phyloP scores from a whole-genome alignment of 2,329 filamentous ascomycete genomes.

The Helminthosporium solani region DNA sequence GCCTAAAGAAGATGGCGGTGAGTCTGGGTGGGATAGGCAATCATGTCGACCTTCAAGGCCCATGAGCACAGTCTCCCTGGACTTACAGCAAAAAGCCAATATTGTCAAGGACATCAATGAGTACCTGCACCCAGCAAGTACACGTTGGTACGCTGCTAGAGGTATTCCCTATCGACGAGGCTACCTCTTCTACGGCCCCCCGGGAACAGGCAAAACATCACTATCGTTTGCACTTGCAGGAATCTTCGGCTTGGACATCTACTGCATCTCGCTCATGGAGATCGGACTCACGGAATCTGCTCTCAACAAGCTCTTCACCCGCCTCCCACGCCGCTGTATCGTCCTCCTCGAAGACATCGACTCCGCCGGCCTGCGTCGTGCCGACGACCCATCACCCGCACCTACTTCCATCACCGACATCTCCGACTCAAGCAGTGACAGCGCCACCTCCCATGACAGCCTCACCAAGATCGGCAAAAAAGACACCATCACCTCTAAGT shows the following conservation, averaged over 20 bases:
- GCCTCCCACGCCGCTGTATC: constrained; percentile 48
- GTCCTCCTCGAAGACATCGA: constrained; percentile 53
- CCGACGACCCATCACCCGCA: constrained; percentile 23
- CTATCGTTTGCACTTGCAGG: constrained; percentile 47
- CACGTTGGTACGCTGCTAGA: constrained; percentile 79
- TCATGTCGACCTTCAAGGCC: constrained; percentile 64
- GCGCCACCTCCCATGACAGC: constrained; percentile 13
- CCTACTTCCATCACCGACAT: not conserved
- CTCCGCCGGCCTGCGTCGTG: constrained; percentile 46
- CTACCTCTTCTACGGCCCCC: constrained; percentile 78
- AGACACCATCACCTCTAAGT: not conserved
- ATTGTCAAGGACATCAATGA: constrained; percentile 74
- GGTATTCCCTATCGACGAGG: constrained; percentile 85
- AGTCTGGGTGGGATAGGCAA: constrained; percentile 45
- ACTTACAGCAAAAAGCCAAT: constrained; percentile 63
- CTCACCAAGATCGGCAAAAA: constrained; percentile 11
- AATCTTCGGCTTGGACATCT: constrained; percentile 50
- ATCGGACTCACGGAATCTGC: constrained; percentile 72
- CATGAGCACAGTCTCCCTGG: constrained; percentile 74
- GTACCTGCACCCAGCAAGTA: constrained; percentile 69
- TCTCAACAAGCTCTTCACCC: constrained; percentile 47
- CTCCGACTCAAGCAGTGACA: constrained; percentile 2
- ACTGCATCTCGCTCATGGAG: constrained; percentile 57
- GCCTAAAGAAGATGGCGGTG: constrained; percentile 38
- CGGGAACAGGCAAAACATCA: constrained; percentile 72